Evolutionary conservation across 108 stramenopile genomes (phyloP).

Genomic region (Cyclotella choctawhatcheeana): DNA sequence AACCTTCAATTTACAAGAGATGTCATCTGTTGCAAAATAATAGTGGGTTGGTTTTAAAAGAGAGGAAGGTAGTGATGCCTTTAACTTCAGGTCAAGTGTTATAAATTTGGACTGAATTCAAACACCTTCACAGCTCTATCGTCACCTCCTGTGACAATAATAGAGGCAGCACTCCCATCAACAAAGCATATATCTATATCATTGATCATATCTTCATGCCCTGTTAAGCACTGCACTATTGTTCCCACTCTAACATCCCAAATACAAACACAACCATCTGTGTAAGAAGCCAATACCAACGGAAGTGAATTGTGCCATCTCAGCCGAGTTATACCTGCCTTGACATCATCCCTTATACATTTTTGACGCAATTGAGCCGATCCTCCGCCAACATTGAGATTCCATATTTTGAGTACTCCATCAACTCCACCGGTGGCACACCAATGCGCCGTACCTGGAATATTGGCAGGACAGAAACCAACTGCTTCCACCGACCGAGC

Average conservation of each 20-base stretch:
- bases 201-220: conserved; percentile 88
- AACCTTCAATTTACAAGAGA: too few species aligned
- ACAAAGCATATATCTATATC: conserved; percentile 65
- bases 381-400: conserved; percentile 57
- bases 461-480: conserved; percentile 73
- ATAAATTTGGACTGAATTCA: conserved; percentile 31
- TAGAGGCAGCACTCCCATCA: conserved; percentile 40
- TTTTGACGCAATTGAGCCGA: conserved; percentile 32
- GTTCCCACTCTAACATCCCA: conserved; percentile 94
- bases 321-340: conserved; percentile 74
- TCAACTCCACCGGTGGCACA: conserved; percentile 90
- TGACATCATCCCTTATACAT: conserved; percentile 27
- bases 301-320: conserved; percentile 85
- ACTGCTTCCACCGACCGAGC: conserved; percentile 87
- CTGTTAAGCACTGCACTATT: conserved; percentile 66
- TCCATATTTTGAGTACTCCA: conserved; percentile 89
- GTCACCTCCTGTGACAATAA: conserved; percentile 81
- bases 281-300: conserved; percentile 71
- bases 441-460: conserved; percentile 71
- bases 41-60: too few species aligned
- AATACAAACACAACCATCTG: conserved; percentile 79
- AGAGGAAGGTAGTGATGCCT: too few species aligned
- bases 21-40: too few species aligned
- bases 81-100: neutral
- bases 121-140: conserved; percentile 82